Evolutionary conservation across 2,329 filamentous ascomycete species (phyloP).

Genomic region (Aspergillus aculeatus): DNA sequence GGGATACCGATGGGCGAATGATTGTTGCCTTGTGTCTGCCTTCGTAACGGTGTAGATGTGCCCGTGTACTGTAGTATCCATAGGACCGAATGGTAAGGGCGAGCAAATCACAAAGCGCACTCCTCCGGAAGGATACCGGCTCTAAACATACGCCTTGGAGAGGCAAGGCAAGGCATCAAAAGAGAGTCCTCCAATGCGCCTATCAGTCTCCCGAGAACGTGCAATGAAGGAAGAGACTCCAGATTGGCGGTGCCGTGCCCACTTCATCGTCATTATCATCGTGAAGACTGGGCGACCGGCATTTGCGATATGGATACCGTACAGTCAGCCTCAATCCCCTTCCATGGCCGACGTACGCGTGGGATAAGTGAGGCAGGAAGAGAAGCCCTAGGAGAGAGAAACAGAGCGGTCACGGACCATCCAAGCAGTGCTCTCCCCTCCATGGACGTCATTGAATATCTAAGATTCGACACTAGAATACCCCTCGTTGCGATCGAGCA

Average conservation of each 20-base stretch:
- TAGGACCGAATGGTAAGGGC: neutral
- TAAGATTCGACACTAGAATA: neutral
- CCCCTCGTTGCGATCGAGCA: conserved; percentile 9
- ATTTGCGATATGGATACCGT: neutral
- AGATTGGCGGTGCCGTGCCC: neutral
- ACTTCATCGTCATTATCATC: neutral
- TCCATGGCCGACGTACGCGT: neutral
- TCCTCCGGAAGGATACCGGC: neutral
- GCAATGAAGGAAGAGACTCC: neutral
- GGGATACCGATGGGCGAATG: neutral
- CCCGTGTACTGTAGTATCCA: too few relatives aligned
- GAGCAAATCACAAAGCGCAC: neutral
- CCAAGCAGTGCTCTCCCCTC: neutral
- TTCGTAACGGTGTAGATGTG: neutral
- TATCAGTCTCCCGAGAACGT: neutral
- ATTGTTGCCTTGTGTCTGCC: neutral
- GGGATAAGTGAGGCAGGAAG: neutral
- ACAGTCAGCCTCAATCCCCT: neutral
- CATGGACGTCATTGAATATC: conserved; percentile 10
- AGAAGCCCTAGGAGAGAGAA: neutral
- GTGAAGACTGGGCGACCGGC: neutral
- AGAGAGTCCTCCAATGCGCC: too few relatives aligned
- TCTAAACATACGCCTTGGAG: neutral
- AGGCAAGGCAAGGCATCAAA: neutral
- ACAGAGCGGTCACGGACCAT: neutral